These are phyloP conservation scores for Dacryopinax primogenitus DNA, from an alignment of 768 basidiomycete species.

Conservation along the genomic window DNA sequence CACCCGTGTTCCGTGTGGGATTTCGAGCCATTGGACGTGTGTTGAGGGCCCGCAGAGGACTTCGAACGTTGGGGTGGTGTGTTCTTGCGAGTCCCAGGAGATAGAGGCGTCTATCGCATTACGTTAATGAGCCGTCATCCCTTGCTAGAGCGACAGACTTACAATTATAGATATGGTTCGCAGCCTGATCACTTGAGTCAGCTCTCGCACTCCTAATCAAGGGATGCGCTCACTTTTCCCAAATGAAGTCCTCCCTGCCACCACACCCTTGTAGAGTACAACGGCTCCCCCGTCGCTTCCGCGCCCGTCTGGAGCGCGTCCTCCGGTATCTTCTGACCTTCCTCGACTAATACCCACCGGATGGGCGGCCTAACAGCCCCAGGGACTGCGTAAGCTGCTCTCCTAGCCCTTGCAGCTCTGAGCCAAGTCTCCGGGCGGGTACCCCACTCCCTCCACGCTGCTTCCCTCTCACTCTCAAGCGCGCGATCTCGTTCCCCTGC, in stretches of 20 bases:
- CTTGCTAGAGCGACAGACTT: neutral
- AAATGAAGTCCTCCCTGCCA: constrained; percentile 24
- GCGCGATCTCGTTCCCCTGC: neutral
- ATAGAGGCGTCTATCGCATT: constrained; percentile 20
- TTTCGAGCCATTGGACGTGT: constrained; percentile 22
- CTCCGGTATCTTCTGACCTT: constrained; percentile 17
- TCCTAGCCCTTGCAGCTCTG: neutral
- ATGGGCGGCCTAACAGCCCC: constrained; percentile 22
- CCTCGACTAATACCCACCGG: constrained; percentile 24
- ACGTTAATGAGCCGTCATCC: constrained; percentile 20
- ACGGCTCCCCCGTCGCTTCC: constrained; percentile 20
- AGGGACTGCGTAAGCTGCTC: constrained; percentile 16
- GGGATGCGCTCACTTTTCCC: constrained; percentile 20
- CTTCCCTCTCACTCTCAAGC: neutral
- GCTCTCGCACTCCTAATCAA: neutral
- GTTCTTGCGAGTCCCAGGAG: constrained; percentile 24
- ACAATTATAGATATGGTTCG: constrained; percentile 6
- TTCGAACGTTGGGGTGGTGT: constrained; percentile 22
- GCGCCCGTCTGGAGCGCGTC: constrained; percentile 24
- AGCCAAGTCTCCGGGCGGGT: constrained; percentile 6
- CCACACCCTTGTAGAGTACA: constrained; percentile 24
- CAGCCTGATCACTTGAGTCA: neutral
- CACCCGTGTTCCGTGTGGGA: constrained; percentile 22
- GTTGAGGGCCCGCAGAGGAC: constrained; percentile 23
- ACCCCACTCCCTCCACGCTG: neutral